Percentiles rank a stretch among this genome's conserved stretches.
phyloP scores from a whole-genome alignment of 352 stramenopile species.

The Globisporangium polare region DNA sequence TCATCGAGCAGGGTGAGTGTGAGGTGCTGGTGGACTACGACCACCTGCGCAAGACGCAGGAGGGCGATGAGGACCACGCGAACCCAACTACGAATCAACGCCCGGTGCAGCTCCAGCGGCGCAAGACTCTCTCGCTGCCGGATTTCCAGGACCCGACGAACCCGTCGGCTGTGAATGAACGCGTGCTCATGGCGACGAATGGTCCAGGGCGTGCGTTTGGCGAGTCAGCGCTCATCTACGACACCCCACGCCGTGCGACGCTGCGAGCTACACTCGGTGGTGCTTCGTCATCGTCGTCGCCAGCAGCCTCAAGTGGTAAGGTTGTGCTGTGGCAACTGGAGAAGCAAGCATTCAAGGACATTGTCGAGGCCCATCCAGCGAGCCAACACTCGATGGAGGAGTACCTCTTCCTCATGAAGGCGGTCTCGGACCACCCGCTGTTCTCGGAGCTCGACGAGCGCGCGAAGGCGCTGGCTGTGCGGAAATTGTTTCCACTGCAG shows the following conservation, averaged over 20 bases:
- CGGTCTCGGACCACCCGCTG: slow-evolving; percentile 67
- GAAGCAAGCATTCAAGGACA: slow-evolving; percentile 52
- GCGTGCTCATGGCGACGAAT: slow-evolving; percentile 78
- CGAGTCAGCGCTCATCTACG: slow-evolving; percentile 82
- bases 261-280: slow-evolving; percentile 27
- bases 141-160: slow-evolving; percentile 67
- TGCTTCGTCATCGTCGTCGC: not conserved
- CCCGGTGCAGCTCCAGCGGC: slow-evolving; percentile 38
- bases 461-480: slow-evolving; percentile 74
- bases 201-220: slow-evolving; percentile 75
- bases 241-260: slow-evolving; percentile 75
- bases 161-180: slow-evolving; percentile 55
- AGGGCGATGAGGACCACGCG: slow-evolving; percentile 20
- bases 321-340: slow-evolving; percentile 80
- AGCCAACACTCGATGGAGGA: slow-evolving; percentile 81
- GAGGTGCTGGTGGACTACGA: slow-evolving; percentile 86
- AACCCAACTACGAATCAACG: slow-evolving; percentile 16
- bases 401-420: slow-evolving; percentile 63
- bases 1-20: slow-evolving; percentile 72
- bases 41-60: slow-evolving; percentile 41
- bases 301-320: not conserved
- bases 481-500: slow-evolving; percentile 76
- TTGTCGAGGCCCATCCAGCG: slow-evolving; percentile 56
- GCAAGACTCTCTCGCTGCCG: slow-evolving; percentile 63
- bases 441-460: slow-evolving; percentile 73